A percentile compares a stretch with the other conserved stretches of the same genome.
Conservation (phyloP, 495 filamentous ascomycete genomes). For the Neurospora tetrasperma region DNA sequence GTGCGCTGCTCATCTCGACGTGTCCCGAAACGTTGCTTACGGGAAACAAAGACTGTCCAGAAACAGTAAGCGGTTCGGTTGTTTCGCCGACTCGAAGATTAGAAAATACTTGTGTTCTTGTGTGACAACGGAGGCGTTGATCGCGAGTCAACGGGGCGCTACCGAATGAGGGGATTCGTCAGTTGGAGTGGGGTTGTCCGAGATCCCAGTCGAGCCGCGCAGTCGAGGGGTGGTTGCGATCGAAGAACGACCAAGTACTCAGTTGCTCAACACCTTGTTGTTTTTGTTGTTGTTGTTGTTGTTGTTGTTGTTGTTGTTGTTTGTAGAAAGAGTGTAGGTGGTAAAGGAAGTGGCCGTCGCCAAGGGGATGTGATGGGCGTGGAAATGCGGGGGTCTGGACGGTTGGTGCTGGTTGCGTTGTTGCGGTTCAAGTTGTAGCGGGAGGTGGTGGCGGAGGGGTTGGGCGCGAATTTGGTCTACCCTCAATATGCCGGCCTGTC, state of each 20-base stretch:
- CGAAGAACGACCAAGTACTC: not conserved
- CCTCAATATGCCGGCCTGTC: not conserved
- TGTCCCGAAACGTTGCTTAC: not conserved
- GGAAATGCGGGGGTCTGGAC: not conserved
- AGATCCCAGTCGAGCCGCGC: not conserved
- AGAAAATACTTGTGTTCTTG: not conserved
- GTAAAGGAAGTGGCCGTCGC: not conserved
- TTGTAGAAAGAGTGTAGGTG: not conserved
- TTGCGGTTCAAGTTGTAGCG: not conserved
- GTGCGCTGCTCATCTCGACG: conserved; percentile 23
- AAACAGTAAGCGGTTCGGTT: not conserved
- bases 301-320: not conserved
- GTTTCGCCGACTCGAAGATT: not conserved
- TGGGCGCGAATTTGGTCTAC: not conserved
- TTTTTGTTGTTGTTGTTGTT: not conserved
- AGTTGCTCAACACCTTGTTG: not conserved
- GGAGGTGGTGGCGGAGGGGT: not conserved
- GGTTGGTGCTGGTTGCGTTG: not conserved
- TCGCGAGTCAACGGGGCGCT: not conserved
- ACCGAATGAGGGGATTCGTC: not conserved
- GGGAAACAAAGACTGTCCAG: conserved; percentile 12
- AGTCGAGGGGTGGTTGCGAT: not conserved
- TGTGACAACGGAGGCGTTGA: not conserved
- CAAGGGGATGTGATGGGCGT: not conserved
- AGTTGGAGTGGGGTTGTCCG: not conserved